Evolutionary conservation across 2,329 filamentous ascomycete genomes (phyloP).

Genomic region (Colletotrichum gigasporum): DNA sequence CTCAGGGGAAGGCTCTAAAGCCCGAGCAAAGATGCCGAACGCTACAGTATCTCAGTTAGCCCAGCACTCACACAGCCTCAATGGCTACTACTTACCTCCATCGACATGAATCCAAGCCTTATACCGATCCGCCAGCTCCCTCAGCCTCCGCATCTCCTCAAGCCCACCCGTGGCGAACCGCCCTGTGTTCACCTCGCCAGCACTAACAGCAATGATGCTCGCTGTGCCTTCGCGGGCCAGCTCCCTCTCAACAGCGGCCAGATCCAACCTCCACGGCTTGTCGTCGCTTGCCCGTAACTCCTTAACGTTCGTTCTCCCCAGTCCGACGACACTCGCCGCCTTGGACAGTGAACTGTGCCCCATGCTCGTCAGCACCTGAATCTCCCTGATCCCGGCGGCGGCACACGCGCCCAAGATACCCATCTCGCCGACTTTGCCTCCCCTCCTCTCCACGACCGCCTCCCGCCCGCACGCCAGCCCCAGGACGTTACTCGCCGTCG

Average conservation of each 20-base stretch:
- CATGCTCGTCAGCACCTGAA: conserved; percentile 83
- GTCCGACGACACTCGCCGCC: conserved; percentile 82
- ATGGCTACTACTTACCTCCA: conserved; percentile 61
- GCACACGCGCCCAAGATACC: conserved; percentile 76
- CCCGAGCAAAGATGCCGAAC: conserved; percentile 83
- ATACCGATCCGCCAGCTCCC: conserved; percentile 76
- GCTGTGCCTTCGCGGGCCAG: conserved; percentile 63
- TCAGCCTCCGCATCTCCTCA: conserved; percentile 70
- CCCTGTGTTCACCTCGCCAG: conserved; percentile 91
- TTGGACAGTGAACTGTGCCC: conserved; percentile 88
- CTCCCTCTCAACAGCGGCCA: conserved; percentile 70
- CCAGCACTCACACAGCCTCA: conserved; percentile 10
- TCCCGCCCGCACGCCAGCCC: conserved; percentile 77
- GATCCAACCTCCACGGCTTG: conserved; percentile 75
- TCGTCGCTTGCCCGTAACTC: conserved; percentile 61
- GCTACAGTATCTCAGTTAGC: conserved; percentile 54
- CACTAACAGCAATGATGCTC: conserved; percentile 84
- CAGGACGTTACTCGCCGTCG: conserved; percentile 83
- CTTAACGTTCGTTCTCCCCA: conserved; percentile 76
- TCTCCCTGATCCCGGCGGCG: conserved; percentile 68
- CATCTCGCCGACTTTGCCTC: conserved; percentile 68
- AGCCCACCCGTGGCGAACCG: conserved; percentile 71
- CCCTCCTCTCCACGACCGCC: conserved; percentile 56
- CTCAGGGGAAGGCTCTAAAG: conserved; percentile 65
- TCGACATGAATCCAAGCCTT: conserved; percentile 91